These are phyloP conservation scores for Venturia asperata DNA, from an alignment of 2,329 filamentous ascomycete genomes.

Conservation along the genomic window DNA sequence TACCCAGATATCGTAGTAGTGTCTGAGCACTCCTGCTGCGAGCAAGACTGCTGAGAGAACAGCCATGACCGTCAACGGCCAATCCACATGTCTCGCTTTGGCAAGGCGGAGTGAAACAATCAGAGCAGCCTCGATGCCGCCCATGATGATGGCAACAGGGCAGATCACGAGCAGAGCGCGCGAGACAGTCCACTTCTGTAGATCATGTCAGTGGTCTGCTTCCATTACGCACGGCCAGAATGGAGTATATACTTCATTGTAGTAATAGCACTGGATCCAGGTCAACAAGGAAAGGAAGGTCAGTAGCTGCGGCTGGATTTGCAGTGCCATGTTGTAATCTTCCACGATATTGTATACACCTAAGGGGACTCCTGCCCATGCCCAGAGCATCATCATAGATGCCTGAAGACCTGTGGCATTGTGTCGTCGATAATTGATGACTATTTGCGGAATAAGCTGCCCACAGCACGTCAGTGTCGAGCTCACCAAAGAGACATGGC, in stretches of 20 bases:
- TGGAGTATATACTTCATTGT: slow-evolving; percentile 33
- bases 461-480: background rate
- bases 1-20: slow-evolving; percentile 63
- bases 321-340: slow-evolving; percentile 46
- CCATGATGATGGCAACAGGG: slow-evolving; percentile 51
- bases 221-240: background rate
- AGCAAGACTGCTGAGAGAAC: slow-evolving; percentile 56
- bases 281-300: slow-evolving; percentile 46
- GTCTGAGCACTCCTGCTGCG: slow-evolving; percentile 57
- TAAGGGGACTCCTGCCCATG: slow-evolving; percentile 59
- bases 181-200: slow-evolving; percentile 46
- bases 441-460: slow-evolving; percentile 62
- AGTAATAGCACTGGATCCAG: slow-evolving; percentile 52
- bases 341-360: slow-evolving; percentile 54
- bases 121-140: slow-evolving; percentile 51
- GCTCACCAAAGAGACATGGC: background rate
- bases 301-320: slow-evolving; percentile 52
- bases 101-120: slow-evolving; percentile 50
- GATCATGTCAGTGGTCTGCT: background rate
- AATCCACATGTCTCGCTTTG: slow-evolving; percentile 41
- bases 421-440: slow-evolving; percentile 60
- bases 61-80: slow-evolving; percentile 62
- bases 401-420: slow-evolving; percentile 59
- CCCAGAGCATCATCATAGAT: slow-evolving; percentile 68
- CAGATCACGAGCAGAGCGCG: slow-evolving; percentile 45